These are phyloP conservation scores for Antitrichia curtipendula DNA, from an alignment of 225 moss, liverwort and hornwort genomes.

Conservation along the genomic window DNA sequence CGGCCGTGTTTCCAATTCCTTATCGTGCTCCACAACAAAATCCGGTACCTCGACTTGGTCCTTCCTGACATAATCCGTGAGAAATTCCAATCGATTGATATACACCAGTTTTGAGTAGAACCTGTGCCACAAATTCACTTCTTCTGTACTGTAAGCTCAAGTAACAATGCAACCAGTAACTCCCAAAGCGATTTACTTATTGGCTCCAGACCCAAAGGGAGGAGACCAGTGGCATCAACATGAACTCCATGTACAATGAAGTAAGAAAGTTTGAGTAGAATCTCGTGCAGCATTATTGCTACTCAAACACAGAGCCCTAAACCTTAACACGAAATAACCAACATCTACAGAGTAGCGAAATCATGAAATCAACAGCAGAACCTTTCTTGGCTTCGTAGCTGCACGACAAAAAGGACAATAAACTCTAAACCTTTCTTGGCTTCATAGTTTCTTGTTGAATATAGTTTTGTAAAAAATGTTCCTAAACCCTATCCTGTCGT, in stretches of 20 bases:
- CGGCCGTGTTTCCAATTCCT: constrained; percentile 14
- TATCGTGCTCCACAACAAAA: constrained; percentile 66
- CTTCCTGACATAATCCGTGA: constrained; percentile 47
- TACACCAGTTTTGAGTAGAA: constrained; percentile 73
- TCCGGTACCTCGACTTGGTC: constrained; percentile 73
- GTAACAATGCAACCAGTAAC: neutral
- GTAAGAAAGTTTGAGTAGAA: neutral
- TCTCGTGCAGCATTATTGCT: neutral
- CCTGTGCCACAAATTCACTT: constrained; percentile 12
- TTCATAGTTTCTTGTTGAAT: neutral
- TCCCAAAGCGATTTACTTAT: neutral
- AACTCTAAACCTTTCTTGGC: too few species aligned
- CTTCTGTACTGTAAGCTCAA: neutral
- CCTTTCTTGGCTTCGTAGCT: neutral
- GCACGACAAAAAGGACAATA: neutral
- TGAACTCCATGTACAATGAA: neutral
- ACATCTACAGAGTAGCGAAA: neutral
- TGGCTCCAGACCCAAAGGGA: neutral
- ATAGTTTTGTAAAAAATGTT: neutral
- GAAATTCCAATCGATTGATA: constrained; percentile 75
- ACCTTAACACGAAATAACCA: neutral
- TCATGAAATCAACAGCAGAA: neutral
- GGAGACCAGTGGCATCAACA: neutral
- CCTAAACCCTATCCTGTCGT: neutral
- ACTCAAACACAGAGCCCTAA: neutral